phyloP scores from a whole-genome alignment of 139 green algal species.

The Haematococcus lacustris region DNA sequence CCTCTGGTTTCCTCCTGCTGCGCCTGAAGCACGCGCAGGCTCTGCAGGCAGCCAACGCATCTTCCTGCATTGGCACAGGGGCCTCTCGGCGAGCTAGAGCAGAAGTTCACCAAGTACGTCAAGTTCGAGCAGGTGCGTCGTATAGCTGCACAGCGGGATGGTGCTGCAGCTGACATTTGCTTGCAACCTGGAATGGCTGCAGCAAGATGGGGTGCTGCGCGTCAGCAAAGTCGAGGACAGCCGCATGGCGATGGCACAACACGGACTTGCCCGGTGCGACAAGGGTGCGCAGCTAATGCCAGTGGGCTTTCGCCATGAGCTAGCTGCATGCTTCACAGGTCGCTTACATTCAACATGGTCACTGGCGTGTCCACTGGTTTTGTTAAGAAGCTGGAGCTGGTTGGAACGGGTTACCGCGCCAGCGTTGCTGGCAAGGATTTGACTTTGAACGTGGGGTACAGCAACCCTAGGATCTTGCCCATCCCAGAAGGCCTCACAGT shows the following conservation, averaged over 20 bases:
- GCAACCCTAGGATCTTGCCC: conserved; percentile 77
- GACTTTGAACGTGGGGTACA: conserved; percentile 87
- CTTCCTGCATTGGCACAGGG: too few relatives aligned
- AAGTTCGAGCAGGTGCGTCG: conserved; percentile 48
- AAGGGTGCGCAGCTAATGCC: too few relatives aligned
- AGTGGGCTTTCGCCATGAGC: background rate
- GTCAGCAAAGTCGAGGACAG: conserved; percentile 43
- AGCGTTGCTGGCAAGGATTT: conserved; percentile 62
- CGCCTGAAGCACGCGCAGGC: too few relatives aligned
- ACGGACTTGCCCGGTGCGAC: conserved; percentile 60
- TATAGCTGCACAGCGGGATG: background rate
- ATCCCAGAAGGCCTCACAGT: conserved; percentile 79
- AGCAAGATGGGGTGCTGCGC: conserved; percentile 47
- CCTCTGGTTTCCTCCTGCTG: too few relatives aligned
- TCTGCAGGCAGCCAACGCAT: too few relatives aligned
- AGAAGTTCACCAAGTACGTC: conserved; percentile 57
- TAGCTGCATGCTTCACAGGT: conserved; percentile 28
- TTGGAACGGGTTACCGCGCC: conserved; percentile 91
- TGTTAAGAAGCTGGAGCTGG: conserved; percentile 69
- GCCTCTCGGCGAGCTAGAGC: conserved; percentile 69
- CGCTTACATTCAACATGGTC: conserved; percentile 90
- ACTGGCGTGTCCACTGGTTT: conserved; percentile 80
- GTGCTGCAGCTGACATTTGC: too few relatives aligned
- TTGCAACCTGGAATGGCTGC: background rate
- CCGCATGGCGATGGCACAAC: conserved; percentile 42